Evolutionary conservation across 768 basidiomycete species (phyloP).

Genomic region (Kwoniella europaea): DNA sequence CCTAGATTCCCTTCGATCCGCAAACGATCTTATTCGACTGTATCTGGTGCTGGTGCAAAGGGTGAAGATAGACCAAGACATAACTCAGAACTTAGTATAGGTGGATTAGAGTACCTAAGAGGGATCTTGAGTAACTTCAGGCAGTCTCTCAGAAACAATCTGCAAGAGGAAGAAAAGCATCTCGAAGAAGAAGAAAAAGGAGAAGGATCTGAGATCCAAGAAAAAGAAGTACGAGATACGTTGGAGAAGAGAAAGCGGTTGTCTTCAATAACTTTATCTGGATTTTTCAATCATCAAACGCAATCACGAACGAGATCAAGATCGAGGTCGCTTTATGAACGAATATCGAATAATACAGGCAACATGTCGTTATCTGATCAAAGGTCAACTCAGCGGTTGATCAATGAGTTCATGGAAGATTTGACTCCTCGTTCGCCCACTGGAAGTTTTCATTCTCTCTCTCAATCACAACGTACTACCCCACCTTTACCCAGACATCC

Average conservation of each 20-base stretch:
- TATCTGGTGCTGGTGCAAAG: not conserved
- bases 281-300: not conserved
- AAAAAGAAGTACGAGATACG: not conserved
- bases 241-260: not conserved
- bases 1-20: conserved; percentile 2
- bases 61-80: not conserved
- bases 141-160: not conserved
- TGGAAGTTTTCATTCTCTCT: conserved; percentile 3
- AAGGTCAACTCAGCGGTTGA: conserved; percentile 11
- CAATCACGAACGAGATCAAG: not conserved
- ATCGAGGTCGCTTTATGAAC: not conserved
- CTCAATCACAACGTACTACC: not conserved
- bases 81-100: conserved; percentile 4
- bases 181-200: not conserved
- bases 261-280: conserved; percentile 11
- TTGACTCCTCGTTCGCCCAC: conserved; percentile 10
- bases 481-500: not conserved
- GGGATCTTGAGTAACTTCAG: not conserved
- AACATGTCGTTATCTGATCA: conserved; percentile 18
- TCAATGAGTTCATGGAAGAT: conserved; percentile 20
- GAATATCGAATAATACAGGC: not conserved
- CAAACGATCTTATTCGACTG: not conserved
- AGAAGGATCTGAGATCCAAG: not conserved
- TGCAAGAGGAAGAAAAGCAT: not conserved
- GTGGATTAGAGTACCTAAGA: conserved; percentile 11